Conservation (phyloP, 176 grass and related monocot genomes). For the Hordeum marinum region DNA sequence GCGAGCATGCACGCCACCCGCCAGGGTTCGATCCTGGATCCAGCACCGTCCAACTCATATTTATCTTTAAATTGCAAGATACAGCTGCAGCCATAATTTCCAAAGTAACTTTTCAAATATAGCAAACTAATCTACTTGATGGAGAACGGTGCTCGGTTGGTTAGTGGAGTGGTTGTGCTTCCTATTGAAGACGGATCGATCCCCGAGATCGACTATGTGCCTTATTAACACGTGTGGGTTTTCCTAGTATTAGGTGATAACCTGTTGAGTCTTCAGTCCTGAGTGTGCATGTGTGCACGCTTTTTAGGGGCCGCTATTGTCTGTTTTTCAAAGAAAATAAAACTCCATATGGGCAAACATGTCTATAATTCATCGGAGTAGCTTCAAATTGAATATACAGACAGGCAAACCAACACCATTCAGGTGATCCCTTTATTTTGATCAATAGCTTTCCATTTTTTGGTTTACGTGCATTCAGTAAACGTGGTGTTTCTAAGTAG, state of each 20-base stretch:
- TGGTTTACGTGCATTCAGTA: conserved; percentile 2
- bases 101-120: not conserved
- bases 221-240: not conserved
- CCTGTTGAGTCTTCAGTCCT: not conserved
- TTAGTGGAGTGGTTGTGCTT: not conserved
- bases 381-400: not conserved
- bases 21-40: not conserved
- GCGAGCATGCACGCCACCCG: not conserved
- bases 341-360: not conserved
- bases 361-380: not conserved
- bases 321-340: not conserved
- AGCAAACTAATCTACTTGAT: conserved; percentile 2
- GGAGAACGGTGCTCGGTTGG: not conserved
- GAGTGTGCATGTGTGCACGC: not conserved
- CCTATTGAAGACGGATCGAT: not conserved
- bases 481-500: not conserved
- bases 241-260: not conserved
- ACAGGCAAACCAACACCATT: not conserved
- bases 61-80: not conserved
- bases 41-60: not conserved
- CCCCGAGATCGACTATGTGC: not conserved
- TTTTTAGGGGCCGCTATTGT: not conserved
- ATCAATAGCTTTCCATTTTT: not conserved
- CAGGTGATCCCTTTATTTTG: not conserved
- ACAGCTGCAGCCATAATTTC: not conserved